Percentiles rank a stretch among this genome's conserved stretches.
Conservation (phyloP, 2,329 filamentous ascomycete genomes). For the Endothia cerciana region DNA sequence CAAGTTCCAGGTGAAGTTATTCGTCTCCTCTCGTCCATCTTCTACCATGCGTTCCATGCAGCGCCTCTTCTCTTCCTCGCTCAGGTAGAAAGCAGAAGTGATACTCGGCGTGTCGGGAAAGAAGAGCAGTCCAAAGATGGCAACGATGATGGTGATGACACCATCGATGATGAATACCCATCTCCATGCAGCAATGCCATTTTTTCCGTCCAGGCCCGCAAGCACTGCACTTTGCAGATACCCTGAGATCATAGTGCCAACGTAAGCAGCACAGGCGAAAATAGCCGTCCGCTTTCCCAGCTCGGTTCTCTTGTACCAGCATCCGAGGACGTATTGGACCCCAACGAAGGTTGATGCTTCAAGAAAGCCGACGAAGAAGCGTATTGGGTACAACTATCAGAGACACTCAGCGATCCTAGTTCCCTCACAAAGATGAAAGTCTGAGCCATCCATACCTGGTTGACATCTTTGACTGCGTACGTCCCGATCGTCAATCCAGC, state of each 20-base stretch:
- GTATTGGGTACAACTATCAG: constrained; percentile 41
- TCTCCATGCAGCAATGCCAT: constrained; percentile 55
- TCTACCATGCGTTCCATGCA: constrained; percentile 43
- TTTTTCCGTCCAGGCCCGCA: constrained; percentile 45
- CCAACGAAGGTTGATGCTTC: constrained; percentile 54
- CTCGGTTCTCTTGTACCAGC: constrained; percentile 64
- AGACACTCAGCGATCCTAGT: not conserved
- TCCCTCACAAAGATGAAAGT: not conserved
- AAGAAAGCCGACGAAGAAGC: constrained; percentile 49
- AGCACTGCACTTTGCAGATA: constrained; percentile 54
- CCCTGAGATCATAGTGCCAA: constrained; percentile 63
- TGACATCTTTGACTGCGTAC: constrained; percentile 29
- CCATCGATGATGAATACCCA: constrained; percentile 54
- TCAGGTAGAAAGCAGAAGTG: constrained; percentile 43
- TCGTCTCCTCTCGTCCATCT: constrained; percentile 34
- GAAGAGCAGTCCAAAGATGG: constrained; percentile 51
- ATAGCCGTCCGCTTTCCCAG: constrained; percentile 65
- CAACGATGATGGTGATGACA: constrained; percentile 55
- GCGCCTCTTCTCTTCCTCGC: constrained; percentile 40
- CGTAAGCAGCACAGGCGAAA: constrained; percentile 62
- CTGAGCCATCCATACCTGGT: constrained; percentile 25
- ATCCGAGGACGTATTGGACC: constrained; percentile 54
- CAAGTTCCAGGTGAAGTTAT: constrained; percentile 33
- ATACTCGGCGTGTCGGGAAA: constrained; percentile 52
- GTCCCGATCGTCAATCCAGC: constrained; percentile 32